phyloP scores from a whole-genome alignment of 202 grass and related monocot genomes.

The Schoenoplectus tabernaemontani region DNA sequence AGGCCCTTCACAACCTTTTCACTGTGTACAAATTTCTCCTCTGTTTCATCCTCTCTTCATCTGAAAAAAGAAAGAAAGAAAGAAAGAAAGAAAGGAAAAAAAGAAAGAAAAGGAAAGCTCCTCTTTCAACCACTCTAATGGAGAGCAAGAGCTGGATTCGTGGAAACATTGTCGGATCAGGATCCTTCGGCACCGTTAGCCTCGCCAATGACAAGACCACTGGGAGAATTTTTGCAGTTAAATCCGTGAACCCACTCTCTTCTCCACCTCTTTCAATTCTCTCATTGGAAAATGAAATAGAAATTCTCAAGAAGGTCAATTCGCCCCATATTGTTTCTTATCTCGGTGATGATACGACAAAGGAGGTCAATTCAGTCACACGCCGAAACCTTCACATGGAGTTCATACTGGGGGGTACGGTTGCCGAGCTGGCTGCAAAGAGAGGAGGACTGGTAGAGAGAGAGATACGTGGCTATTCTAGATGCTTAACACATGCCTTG shows the following conservation, averaged over 20 bases:
- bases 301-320: slow-evolving; percentile 42
- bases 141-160: slow-evolving; percentile 48
- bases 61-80: background rate
- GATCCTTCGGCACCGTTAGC: slow-evolving; percentile 67
- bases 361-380: background rate
- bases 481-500: slow-evolving; percentile 46
- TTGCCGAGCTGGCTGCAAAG: slow-evolving; percentile 31
- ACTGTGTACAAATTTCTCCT: background rate
- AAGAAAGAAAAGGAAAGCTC: background rate
- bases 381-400: slow-evolving; percentile 81
- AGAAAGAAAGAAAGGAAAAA: background rate
- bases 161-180: slow-evolving; percentile 61
- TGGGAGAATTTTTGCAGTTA: slow-evolving; percentile 60
- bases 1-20: background rate
- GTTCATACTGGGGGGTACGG: slow-evolving; percentile 53
- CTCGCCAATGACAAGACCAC: slow-evolving; percentile 40
- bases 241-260: slow-evolving; percentile 39
- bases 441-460: slow-evolving; percentile 31
- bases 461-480: slow-evolving; percentile 29
- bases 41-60: slow-evolving; percentile 2
- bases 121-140: slow-evolving; percentile 11
- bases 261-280: slow-evolving; percentile 24
- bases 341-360: slow-evolving; percentile 43
- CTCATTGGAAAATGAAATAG: slow-evolving; percentile 80
- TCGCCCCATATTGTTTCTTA: slow-evolving; percentile 74